Evolutionary conservation across 2,329 filamentous ascomycete species (phyloP), one percentile per base, ranked within the genome.

Genomic region (Fusarium robinianum): DNA sequence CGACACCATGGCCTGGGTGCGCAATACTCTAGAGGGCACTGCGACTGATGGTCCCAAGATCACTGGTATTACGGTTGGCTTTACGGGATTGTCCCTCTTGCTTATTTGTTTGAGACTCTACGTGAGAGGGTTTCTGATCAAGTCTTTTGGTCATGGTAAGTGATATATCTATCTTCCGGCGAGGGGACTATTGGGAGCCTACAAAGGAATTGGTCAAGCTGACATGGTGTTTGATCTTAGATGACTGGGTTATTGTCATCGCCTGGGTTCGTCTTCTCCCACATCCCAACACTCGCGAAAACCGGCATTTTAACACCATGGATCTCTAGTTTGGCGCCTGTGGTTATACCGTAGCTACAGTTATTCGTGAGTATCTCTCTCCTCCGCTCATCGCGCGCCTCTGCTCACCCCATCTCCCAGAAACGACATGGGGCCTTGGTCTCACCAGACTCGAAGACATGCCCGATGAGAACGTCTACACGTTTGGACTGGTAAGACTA

Each of bases 341-440:
- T 21, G 67, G 67, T 6, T 73, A 70, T 42, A 51, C 67, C 4
- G 33, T 64, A 5, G 49, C 67, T n/a, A 66, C 62, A 3, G 51
- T 67, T 26, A 51, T 71, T 12, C 69, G 70, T 72, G 55, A 53
- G 69, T 23, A 16, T n/a, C n/a, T 8, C 21, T 7, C 16, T 8
- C 10, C 10, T 19, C 14, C 8, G 5, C 6, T 8, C 22, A 9
- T 24, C 25, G 12, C 35, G 35, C n/a, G 35, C 19, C 4, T 11
- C 8, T 19, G 12, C 12, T 29, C 11, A 7, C 22, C 21, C n/a
- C 12, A n/a, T 33, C 25, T 8, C 6, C 15, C 23, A 74, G 71
- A 74, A 51, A 71, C 72, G 27, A 71, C 63, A 70, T 74, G 66
- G 64, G 72, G 72, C 1, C 62, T 74, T 0, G 72, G 71, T 5